These are phyloP conservation scores for Candolleomyces aberdarensis DNA, from an alignment of 768 basidiomycete species.

Conservation along the genomic window DNA sequence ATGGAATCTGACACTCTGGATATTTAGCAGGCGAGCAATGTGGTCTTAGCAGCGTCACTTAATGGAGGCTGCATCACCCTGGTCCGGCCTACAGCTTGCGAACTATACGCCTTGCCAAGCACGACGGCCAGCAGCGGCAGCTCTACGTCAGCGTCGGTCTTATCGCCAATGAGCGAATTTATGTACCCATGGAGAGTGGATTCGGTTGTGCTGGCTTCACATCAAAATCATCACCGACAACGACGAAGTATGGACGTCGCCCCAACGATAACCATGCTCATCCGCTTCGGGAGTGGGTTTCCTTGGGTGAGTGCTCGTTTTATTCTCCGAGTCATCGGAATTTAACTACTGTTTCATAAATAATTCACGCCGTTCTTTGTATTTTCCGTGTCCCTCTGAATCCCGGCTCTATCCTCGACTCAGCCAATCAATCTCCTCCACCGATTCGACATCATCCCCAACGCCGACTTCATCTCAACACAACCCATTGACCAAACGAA, in stretches of 20 bases:
- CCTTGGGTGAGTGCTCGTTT: constrained; percentile 43
- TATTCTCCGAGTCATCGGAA: not conserved
- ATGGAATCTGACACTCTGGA: too few relatives aligned
- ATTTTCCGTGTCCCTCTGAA: not conserved
- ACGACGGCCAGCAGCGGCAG: constrained; percentile 15
- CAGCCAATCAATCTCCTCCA: constrained; percentile 68
- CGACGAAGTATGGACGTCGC: constrained; percentile 10
- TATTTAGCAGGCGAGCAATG: constrained; percentile 17
- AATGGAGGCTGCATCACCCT: constrained; percentile 43
- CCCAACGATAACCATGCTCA: constrained; percentile 45
- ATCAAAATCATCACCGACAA: constrained; percentile 17
- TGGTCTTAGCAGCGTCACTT: constrained; percentile 39
- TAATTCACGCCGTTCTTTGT: not conserved
- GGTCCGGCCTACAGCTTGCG: constrained; percentile 38
- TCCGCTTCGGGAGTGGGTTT: constrained; percentile 58
- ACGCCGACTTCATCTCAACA: constrained; percentile 19
- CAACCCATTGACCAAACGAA: constrained; percentile 28
- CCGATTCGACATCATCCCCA: constrained; percentile 50
- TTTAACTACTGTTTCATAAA: too few relatives aligned
- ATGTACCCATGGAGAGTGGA: constrained; percentile 59
- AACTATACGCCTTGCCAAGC: constrained; percentile 37
- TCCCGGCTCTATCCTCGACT: not conserved
- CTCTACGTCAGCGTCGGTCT: constrained; percentile 6
- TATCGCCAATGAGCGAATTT: constrained; percentile 45
- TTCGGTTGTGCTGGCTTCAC: constrained; percentile 37